Conservation (phyloP, 345 rosid genomes). For the Ceriops zippeliana region DNA sequence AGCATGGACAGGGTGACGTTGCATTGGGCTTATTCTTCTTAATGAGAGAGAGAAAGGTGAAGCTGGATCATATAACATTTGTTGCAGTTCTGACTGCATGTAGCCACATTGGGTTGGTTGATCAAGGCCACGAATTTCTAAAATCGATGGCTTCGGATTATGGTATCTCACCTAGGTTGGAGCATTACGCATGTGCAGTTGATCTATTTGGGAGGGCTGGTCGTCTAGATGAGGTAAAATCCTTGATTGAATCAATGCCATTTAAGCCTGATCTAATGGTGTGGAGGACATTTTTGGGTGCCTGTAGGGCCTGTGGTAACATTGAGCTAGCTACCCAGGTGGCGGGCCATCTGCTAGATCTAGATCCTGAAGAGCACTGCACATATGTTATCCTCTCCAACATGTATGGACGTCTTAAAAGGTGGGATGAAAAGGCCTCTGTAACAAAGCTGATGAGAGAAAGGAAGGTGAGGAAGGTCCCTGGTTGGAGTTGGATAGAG, state of each 20-base stretch:
- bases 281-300: conserved; percentile 69
- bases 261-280: conserved; percentile 62
- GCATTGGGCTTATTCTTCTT: conserved; percentile 55
- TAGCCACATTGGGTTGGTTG: conserved; percentile 64
- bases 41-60: conserved; percentile 54
- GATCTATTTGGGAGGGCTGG: conserved; percentile 80
- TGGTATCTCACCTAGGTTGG: conserved; percentile 59
- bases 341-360: conserved; percentile 50
- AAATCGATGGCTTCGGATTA: conserved; percentile 53
- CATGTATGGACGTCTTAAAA: conserved; percentile 56
- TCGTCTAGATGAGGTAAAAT: conserved; percentile 42
- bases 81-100: conserved; percentile 74
- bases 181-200: conserved; percentile 74
- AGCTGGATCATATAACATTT: conserved; percentile 64
- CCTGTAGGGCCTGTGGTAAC: conserved; percentile 63
- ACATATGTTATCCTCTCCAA: conserved; percentile 59
- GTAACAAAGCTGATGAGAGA: conserved; percentile 68
- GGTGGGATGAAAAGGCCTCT: conserved; percentile 62
- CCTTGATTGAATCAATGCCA: conserved; percentile 63
- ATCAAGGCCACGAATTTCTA: conserved; percentile 52
- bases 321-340: conserved; percentile 61
- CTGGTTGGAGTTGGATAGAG: conserved; percentile 88
- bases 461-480: conserved; percentile 69
- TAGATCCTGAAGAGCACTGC: conserved; percentile 73
- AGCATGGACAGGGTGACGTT: conserved; percentile 56